Evolutionary conservation across 352 stramenopile species (phyloP).

Genomic region (Phytophthora pisi): DNA sequence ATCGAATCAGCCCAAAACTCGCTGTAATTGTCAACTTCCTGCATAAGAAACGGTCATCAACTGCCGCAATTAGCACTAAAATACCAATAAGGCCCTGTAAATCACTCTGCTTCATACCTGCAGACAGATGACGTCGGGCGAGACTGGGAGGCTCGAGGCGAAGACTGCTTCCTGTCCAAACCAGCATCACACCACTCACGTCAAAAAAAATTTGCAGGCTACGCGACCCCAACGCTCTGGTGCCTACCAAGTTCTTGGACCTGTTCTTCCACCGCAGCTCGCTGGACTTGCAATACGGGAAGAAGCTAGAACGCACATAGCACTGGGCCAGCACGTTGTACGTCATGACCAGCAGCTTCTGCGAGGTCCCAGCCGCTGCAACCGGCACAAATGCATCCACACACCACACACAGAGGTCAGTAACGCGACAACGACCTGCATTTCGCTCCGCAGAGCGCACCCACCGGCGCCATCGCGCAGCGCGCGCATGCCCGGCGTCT

Average conservation of each 20-base stretch:
- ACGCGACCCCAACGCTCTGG: not conserved
- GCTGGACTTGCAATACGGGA: conserved; percentile 75
- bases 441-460: not conserved
- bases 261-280: conserved; percentile 77
- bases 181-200: conserved; percentile 1
- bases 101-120: conserved; percentile 47
- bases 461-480: conserved; percentile 32
- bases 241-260: conserved; percentile 63
- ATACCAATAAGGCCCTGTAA: not conserved
- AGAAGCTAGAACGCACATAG: conserved; percentile 81
- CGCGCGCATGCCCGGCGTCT: conserved; percentile 38
- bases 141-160: conserved; percentile 53
- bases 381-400: not conserved
- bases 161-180: conserved; percentile 59
- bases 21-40: conserved; percentile 84
- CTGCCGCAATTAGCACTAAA: not conserved
- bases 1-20: conserved; percentile 74
- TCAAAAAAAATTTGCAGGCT: too few species aligned
- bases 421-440: not conserved
- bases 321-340: conserved; percentile 88
- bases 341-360: conserved; percentile 80
- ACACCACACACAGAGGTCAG: conserved; percentile 9
- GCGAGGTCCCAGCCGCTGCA: conserved; percentile 22
- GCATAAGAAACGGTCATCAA: conserved; percentile 2
- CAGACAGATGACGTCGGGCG: conserved; percentile 75